Base-by-base conservation (phyloP, 2,329 filamentous ascomycete genomes). In the Claviceps maximensis region DNA sequence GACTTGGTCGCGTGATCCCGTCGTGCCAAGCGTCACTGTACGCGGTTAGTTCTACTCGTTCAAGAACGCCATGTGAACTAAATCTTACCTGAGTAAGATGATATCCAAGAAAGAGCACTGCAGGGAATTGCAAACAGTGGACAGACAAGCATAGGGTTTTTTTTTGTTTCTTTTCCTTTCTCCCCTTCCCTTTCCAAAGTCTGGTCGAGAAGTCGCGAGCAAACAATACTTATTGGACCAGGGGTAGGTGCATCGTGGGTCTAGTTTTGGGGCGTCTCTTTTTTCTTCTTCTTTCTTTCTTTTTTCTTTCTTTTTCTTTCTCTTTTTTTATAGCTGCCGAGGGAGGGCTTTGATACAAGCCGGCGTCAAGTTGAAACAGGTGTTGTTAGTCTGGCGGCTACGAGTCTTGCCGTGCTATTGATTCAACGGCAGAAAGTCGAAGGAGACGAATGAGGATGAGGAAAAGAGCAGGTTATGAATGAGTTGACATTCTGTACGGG, bases 1-100 rank as follows among this genome's bases (percentile, higher is more conserved):
- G 56, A 55, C 56, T 54, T 54, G 53, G 55, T 58, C 56, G 53
- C 58, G 58, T 59, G 58, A 58, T 56, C 15, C 49, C 33, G 48
- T 51, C 33, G 48, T 51, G 53, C 47, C 49, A 15, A 54, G 29
- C 12, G n/a, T 47, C 42, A 40, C 53, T 40, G 23, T 41, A 45
- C 4, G 51, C 25, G 36, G 19, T 51, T 41, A 54, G 49, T 29
- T 33, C 42, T 46, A 15, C 42, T 19, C 7, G n/a, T 40, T 47
- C 31, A 21, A 52, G 19, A 50, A 50, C 54, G 51, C 56, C 56
- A 54, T 52, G 56, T 17, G 31, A 29, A 13, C 19, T 9, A 13
- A n/a, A 29, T 4, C 9, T 46, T 38, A 46, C 50, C 42, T 33
- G 49, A 23, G 49, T 2, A 8, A 21, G 17, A 42, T 19, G 19